These are phyloP conservation scores for Nannochloris sp. DNA, from an alignment of 139 green algal species.

Conservation along the genomic window DNA sequence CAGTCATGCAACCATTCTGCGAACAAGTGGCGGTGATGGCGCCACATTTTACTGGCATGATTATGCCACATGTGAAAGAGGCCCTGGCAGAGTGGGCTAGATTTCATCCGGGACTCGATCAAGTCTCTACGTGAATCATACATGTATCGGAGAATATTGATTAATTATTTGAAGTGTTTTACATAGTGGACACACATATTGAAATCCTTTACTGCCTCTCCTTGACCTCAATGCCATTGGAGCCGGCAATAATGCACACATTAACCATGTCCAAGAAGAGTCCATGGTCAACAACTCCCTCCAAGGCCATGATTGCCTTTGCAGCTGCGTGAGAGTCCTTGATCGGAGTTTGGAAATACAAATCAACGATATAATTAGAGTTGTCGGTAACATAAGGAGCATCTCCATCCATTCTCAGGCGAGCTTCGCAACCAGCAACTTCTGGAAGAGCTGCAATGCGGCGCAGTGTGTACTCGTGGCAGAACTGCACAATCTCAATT, in stretches of 20 bases:
- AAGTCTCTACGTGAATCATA: too few relatives aligned
- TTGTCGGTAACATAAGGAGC: conserved; percentile 98
- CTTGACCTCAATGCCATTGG: conserved; percentile 75
- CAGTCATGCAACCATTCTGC: conserved; percentile 34
- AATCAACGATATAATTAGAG: conserved; percentile 98
- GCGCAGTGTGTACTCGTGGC: conserved; percentile 79
- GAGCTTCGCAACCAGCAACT: conserved; percentile 72
- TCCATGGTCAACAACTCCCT: conserved; percentile 96
- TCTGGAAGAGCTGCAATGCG: conserved; percentile 47
- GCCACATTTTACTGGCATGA: conserved; percentile 21
- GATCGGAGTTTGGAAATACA: conserved; percentile 82
- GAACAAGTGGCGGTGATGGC: conserved; percentile 20
- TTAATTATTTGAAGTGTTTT: too few relatives aligned
- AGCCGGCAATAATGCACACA: conserved; percentile 89
- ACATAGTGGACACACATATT: too few relatives aligned
- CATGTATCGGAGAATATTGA: too few relatives aligned
- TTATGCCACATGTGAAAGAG: conserved; percentile 12
- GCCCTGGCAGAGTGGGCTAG: conserved; percentile 14
- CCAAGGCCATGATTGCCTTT: conserved; percentile 70
- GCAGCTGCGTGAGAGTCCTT: conserved; percentile 43
- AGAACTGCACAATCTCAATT: conserved; percentile 99
- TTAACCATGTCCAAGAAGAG: conserved; percentile 96
- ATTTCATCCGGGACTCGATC: not conserved
- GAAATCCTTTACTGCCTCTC: conserved; percentile 21
- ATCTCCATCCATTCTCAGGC: conserved; percentile 83